Evolutionary conservation across 805 yeast genomes (phyloP).

Genomic region (Kregervanrija fluxuum): DNA sequence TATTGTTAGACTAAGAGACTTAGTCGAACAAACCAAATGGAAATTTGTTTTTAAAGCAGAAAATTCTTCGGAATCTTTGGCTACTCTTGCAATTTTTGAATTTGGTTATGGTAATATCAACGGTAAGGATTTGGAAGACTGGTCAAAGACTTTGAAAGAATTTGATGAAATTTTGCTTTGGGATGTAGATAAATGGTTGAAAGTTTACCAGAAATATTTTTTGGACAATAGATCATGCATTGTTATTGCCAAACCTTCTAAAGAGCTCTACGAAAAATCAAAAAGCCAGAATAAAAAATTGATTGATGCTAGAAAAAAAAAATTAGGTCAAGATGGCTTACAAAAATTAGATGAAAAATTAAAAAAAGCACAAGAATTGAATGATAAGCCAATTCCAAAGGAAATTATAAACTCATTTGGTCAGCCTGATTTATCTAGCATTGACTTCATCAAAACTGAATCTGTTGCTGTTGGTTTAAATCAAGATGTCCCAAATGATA

Average conservation of each 20-base stretch:
- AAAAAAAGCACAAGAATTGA: conserved; percentile 54
- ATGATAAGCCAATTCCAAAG: conserved; percentile 74
- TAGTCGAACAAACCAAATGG: conserved; percentile 57
- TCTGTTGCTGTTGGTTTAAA: conserved; percentile 56
- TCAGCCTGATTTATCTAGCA: conserved; percentile 67
- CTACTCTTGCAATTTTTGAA: conserved; percentile 65
- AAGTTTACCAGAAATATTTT: conserved; percentile 43
- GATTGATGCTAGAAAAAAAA: conserved; percentile 39
- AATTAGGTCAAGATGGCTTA: conserved; percentile 57
- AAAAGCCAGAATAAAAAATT: conserved; percentile 46
- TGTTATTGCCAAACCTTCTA: conserved; percentile 68
- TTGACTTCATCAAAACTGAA: conserved; percentile 61
- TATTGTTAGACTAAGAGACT: conserved; percentile 55
- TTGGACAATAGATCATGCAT: conserved; percentile 57
- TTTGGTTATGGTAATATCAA: conserved; percentile 70
- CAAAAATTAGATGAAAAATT: conserved; percentile 42
- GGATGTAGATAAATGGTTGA: conserved; percentile 63
- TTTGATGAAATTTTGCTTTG: conserved; percentile 54
- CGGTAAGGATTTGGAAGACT: conserved; percentile 49
- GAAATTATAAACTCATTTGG: conserved; percentile 53
- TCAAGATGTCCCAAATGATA: conserved; percentile 24
- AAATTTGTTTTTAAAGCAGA: conserved; percentile 57
- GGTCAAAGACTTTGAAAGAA: conserved; percentile 50
- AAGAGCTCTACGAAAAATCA: conserved; percentile 42
- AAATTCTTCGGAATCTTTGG: conserved; percentile 51